Conservation (phyloP, 108 stramenopile genomes). For the Discostella pseudostelligera region DNA sequence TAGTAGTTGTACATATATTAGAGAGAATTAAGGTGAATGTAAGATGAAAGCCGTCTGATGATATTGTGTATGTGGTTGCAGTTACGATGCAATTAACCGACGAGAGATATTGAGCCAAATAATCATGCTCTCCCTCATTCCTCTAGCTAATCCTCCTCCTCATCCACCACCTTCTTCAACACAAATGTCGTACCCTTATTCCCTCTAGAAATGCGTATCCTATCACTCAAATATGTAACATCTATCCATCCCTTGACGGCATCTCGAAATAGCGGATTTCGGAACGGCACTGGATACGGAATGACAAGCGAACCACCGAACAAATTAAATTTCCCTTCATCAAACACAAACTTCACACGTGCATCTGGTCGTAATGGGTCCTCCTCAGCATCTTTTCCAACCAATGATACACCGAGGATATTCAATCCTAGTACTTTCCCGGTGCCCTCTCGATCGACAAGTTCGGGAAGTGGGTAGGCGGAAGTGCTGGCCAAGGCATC, state of each 20-base stretch:
- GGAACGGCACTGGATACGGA: conserved; percentile 86
- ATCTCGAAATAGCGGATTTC: conserved; percentile 77
- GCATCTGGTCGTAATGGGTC: conserved; percentile 71
- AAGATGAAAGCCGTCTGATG: no score
- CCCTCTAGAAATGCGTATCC: conserved; percentile 75
- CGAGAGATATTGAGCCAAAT: no score
- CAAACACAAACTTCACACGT: conserved; percentile 81
- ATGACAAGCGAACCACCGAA: conserved; percentile 45
- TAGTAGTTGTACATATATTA: no score
- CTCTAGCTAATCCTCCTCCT: not conserved
- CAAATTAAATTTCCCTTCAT: conserved; percentile 79
- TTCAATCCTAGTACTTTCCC: conserved; percentile 78
- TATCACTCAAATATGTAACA: conserved; percentile 81
- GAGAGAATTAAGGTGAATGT: no score
- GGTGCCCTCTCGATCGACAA: conserved; percentile 68
- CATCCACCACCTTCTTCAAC: conserved; percentile 59
- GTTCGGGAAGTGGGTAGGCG: conserved; percentile 75
- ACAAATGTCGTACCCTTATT: conserved; percentile 91
- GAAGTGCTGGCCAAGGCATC: conserved; percentile 80
- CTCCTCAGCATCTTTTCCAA: conserved; percentile 74
- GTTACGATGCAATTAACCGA: no score
- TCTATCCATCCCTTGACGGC: conserved; percentile 90
- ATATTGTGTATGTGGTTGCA: no score
- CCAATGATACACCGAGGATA: conserved; percentile 71
- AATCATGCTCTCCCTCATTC: no score